Conservation (phyloP, 495 filamentous ascomycete species). For the Aspergillus olivimuriae region DNA sequence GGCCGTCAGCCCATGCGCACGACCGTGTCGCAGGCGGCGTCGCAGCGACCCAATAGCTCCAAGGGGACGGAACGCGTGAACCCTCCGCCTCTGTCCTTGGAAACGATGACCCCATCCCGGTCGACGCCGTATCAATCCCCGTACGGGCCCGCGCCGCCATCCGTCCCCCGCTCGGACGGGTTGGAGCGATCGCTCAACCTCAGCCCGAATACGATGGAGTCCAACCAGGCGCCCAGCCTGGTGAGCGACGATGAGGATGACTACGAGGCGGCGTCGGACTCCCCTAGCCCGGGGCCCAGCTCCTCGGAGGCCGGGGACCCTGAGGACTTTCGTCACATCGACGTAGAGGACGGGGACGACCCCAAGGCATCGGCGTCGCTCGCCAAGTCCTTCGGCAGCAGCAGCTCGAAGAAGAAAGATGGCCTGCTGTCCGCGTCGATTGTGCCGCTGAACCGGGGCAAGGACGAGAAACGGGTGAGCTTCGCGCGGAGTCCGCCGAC, state of each 20-base stretch:
- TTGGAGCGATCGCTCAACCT: constrained; percentile 53
- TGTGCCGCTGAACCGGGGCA: constrained; percentile 35
- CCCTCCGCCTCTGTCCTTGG: constrained; percentile 22
- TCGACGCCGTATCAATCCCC: constrained; percentile 29
- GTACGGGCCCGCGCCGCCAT: constrained; percentile 20
- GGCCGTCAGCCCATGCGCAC: constrained; percentile 50
- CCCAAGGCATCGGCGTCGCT: constrained; percentile 23
- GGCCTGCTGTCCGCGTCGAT: constrained; percentile 35
- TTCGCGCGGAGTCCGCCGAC: constrained; percentile 40
- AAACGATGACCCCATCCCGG: constrained; percentile 27
- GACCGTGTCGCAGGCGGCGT: constrained; percentile 46
- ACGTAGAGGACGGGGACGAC: constrained; percentile 48
- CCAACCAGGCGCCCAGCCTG: constrained; percentile 75
- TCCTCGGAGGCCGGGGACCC: constrained; percentile 40
- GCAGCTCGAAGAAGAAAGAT: constrained; percentile 40
- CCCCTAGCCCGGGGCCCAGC: constrained; percentile 37
- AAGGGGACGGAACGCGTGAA: constrained; percentile 40
- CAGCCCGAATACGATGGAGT: constrained; percentile 72
- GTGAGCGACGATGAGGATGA: constrained; percentile 78
- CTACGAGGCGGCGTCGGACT: constrained; percentile 49
- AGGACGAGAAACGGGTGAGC: constrained; percentile 41
- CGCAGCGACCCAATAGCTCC: constrained; percentile 47
- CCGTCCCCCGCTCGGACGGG: too few species aligned
- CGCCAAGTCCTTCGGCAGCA: constrained; percentile 40
- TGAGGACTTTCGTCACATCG: constrained; percentile 45